A percentile compares a stretch with the other conserved stretches of the same genome.
These are phyloP conservation scores for Westerdykella ornata DNA, from an alignment of 2,329 filamentous ascomycete genomes.

Conservation along the genomic window DNA sequence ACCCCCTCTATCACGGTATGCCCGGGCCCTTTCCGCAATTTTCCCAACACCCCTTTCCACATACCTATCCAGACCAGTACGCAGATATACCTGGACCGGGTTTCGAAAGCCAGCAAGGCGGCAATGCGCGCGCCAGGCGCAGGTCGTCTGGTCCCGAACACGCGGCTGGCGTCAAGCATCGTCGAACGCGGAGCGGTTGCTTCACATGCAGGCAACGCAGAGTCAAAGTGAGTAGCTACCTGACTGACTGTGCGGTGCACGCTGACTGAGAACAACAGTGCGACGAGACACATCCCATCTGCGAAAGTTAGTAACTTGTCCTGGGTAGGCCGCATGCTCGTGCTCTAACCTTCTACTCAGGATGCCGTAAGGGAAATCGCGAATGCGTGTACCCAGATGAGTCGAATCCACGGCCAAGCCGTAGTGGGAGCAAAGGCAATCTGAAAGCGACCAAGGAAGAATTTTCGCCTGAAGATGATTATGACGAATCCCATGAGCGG, in stretches of 20 bases:
- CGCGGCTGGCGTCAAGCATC: conserved; percentile 77
- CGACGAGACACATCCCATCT: conserved; percentile 80
- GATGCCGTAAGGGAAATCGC: conserved; percentile 85
- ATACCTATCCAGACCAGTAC: conserved; percentile 31
- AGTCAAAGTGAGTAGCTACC: conserved; percentile 56
- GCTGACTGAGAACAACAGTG: conserved; percentile 53
- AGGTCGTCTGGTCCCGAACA: conserved; percentile 24
- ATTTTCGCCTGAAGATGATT: conserved; percentile 47
- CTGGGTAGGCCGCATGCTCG: conserved; percentile 3
- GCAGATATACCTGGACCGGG: conserved; percentile 24
- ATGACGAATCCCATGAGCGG: conserved; percentile 36
- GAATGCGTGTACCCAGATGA: conserved; percentile 85
- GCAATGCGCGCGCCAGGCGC: conserved; percentile 22
- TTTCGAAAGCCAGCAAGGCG: background rate
- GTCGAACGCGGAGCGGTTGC: conserved; percentile 87
- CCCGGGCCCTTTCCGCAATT: conserved; percentile 29
- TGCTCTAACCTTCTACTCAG: conserved; percentile 38
- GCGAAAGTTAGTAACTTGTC: conserved; percentile 55
- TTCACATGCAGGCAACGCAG: conserved; percentile 83
- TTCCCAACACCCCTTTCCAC: conserved; percentile 25
- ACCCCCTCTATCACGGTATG: conserved; percentile 27
- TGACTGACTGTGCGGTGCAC: conserved; percentile 5
- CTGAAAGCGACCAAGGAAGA: conserved; percentile 42
- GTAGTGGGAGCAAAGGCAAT: conserved; percentile 41
- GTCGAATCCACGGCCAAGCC: conserved; percentile 44